Evolutionary conservation across 305 asterid genomes (phyloP).

Genomic region (Ilex paraguariensis): DNA sequence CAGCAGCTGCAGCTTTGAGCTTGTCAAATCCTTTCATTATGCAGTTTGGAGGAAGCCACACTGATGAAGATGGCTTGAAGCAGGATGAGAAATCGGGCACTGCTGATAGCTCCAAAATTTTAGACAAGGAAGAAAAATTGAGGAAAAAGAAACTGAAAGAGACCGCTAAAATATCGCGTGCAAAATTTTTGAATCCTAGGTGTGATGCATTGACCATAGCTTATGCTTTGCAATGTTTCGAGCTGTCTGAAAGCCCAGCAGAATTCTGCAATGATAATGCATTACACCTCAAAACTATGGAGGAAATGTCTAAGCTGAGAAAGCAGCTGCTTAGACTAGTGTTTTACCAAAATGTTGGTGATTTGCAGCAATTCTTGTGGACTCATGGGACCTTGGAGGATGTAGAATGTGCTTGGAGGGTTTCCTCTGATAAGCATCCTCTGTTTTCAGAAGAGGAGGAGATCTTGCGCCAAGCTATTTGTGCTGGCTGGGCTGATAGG

Average conservation of each 20-base stretch:
- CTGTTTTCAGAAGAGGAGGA: constrained; percentile 68
- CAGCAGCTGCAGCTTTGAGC: constrained; percentile 91
- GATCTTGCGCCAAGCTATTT: constrained; percentile 73
- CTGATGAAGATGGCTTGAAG: constrained; percentile 26
- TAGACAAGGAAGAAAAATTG: constrained; percentile 42
- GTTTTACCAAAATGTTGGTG: constrained; percentile 36
- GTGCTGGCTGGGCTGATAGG: constrained; percentile 90
- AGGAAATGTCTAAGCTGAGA: constrained; percentile 92
- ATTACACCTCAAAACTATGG: constrained; percentile 80
- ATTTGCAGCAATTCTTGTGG: constrained; percentile 63
- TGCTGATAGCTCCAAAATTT: constrained; percentile 26
- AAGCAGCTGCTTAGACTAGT: constrained; percentile 77
- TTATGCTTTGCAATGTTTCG: constrained; percentile 71
- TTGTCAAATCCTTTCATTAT: constrained; percentile 61
- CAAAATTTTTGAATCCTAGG: constrained; percentile 59
- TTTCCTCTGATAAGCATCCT: constrained; percentile 47
- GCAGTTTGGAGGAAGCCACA: constrained; percentile 35
- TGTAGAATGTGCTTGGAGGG: constrained; percentile 67
- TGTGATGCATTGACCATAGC: constrained; percentile 78
- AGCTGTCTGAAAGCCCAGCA: constrained; percentile 37
- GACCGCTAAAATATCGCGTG: constrained; percentile 45
- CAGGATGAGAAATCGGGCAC: constrained; percentile 19
- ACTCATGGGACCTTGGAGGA: constrained; percentile 52
- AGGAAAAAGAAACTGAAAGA: constrained; percentile 67
- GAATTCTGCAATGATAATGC: constrained; percentile 55